Evolutionary conservation across 73 alveolate species (phyloP), one percentile per base, ranked within the genome.

Genomic region (Paramecium caudatum): DNA sequence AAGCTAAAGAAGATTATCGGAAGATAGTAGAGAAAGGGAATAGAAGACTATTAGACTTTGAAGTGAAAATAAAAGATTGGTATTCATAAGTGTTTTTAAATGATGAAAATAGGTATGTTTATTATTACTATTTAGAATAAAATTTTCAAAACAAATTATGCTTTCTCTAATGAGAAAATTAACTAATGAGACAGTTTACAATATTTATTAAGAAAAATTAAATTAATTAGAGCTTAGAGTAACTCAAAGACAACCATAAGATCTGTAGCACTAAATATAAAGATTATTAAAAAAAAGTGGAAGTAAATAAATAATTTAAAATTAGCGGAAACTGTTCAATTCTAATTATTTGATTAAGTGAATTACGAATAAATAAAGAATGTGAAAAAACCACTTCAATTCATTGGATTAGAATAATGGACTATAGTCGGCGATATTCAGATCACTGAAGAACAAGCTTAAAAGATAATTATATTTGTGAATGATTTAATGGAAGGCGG

Each of bases 271-370:
- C 21, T 41, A 74, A 21, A 74, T 74, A 4, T 45, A 74, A 74
- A 74, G 68, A 74, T 37, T 45, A 45, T n/a, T 74, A 19, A 74
- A 74, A 17, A 74, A 74, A 23, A 74, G 68, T 74, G 88, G 88
- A 74, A 45, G 62, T 68, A 68, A 68, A 8, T 34, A 7, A 25
- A 32, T 9, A 27, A 10, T 30, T 30, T 68, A 68, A 32, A 25
- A 0, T 5, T 27, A 55, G 80, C 80, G 27, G 83, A 65, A 10
- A 12, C 49, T 3, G 34, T 74, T 17, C 17, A 74, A 41, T 19
- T 74, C 3, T 43, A 21, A 39, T 7, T 37, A 17, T 41, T 16
- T 43, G 88, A 37, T 27, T 45, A 37, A 74, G 17, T 45, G 6
- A 74, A 74, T 37, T 74, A 41, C 43, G 88, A 74, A 17, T 16